Evolutionary conservation across 2,329 filamentous ascomycete species (phyloP), one percentile per base, ranked within the genome.

Genomic region (Fusarium armeniacum): DNA sequence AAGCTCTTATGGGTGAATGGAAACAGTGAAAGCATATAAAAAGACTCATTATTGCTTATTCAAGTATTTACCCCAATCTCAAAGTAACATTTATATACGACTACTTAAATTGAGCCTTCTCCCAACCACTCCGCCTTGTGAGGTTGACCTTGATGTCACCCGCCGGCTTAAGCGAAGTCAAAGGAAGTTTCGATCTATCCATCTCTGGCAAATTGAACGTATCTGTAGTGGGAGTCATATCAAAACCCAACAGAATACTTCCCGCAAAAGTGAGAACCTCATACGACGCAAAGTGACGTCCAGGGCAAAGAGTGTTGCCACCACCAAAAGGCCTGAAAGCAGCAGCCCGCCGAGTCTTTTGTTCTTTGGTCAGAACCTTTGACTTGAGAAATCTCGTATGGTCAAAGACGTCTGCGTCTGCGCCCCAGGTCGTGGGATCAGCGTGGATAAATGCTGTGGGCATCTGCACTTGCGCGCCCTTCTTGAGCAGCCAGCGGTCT

Each of bases 381-480:
- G 52, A 20, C 32, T 69, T 67, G 0, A 72, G 22, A 1, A 72
- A 72, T 18, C 69, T 54, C 1, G 62, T 71, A 3, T 71, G 69
- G 22, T 72, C 69, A 52, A 72, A 72, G 13, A 49, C 30, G 4
- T 71, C 56, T 2, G 69, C 69, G 0, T 71, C 65, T 6, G 45
- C 10, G 6, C 69, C 69, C 69, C 69, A 71, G 1, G 69, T 72
- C 0, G 41, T 36, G 33, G 69, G 69, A 30, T 72, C 69, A 1
- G 58, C 53, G 30, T 72, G 69, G 26, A 72, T 71, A 40, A 72
- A 72, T 0, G 69, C 69, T 5, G 69, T 72, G 11, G 69, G 69
- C 69, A 72, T 72, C 49, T 72, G 69, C 0, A 72, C 68, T 41
- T 72, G 69, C 4, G 69, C 56, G 2, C 69, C 69, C 50, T 71